Evolutionary conservation across 148 eudicot species (phyloP).

Genomic region (Vaccinium corymbosum): DNA sequence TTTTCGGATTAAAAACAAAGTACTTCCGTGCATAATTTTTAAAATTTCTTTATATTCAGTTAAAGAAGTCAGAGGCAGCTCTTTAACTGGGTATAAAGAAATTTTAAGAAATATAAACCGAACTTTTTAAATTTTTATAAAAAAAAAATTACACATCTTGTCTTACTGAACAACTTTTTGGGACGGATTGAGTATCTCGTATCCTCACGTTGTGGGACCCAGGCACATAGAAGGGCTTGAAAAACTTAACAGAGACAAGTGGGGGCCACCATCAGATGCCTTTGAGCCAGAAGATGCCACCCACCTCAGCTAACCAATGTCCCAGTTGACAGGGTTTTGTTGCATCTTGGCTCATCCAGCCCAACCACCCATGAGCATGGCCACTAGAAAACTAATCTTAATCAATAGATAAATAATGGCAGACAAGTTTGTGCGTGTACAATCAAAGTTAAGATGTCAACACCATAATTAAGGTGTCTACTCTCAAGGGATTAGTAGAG

Average conservation of each 20-base stretch:
- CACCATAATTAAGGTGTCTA: not conserved
- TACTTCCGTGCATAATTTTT: too few species aligned
- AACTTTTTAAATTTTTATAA: too few species aligned
- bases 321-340: not conserved
- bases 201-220: not conserved
- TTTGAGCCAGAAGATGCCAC: not conserved
- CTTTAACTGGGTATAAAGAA: too few species aligned
- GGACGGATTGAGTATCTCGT: too few species aligned
- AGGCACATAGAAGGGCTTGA: not conserved
- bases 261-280: not conserved
- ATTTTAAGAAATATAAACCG: too few species aligned
- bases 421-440: not conserved
- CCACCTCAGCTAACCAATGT: conserved; percentile 14
- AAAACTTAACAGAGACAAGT: not conserved
- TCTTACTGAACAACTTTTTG: too few species aligned
- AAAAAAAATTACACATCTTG: too few species aligned
- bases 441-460: not conserved
- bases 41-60: too few species aligned
- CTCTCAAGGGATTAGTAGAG: not conserved
- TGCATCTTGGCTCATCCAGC: not conserved
- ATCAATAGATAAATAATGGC: not conserved
- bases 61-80: too few species aligned
- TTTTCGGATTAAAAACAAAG: too few species aligned
- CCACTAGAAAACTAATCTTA: not conserved
- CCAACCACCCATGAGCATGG: conserved; percentile 9